Evolutionary conservation across 495 filamentous ascomycete species (phyloP).

Genomic region (Neurospora tetrasperma): DNA sequence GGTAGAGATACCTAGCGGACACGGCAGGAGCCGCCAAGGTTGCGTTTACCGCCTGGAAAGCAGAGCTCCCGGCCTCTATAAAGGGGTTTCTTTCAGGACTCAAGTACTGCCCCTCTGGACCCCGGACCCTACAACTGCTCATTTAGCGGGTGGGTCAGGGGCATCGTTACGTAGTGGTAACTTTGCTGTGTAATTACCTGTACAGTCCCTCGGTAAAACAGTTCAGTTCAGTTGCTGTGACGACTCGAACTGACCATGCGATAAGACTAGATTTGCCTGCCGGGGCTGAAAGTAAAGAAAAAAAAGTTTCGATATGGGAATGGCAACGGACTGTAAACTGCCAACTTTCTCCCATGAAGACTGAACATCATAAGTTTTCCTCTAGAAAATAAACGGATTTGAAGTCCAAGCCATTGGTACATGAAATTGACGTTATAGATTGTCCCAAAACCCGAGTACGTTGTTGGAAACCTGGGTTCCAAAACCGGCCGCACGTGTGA

Average conservation of each 20-base stretch:
- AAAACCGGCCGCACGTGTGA: neutral
- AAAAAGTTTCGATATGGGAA: neutral
- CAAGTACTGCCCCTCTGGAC: neutral
- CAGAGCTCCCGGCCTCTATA: neutral
- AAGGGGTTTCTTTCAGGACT: neutral
- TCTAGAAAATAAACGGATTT: neutral
- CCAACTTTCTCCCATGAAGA: neutral
- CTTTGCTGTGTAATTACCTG: neutral
- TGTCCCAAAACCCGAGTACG: neutral
- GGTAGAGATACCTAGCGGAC: neutral
- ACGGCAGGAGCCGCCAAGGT: neutral
- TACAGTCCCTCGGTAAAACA: neutral
- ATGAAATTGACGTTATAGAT: neutral
- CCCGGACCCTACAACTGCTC: neutral
- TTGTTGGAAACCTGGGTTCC: neutral
- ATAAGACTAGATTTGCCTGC: neutral
- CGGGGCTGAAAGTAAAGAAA: neutral
- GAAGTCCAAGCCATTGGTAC: no score
- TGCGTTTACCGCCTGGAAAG: neutral
- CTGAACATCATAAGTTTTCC: neutral
- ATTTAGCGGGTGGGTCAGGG: neutral
- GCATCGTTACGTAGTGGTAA: neutral
- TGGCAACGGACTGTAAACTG: neutral
- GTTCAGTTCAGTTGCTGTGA: neutral
- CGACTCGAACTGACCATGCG: neutral